Evolutionary conservation across 2,329 filamentous ascomycete species (phyloP), one percentile per base, ranked within the genome.

Genomic region (Phaeosphaeriaceae sp.): DNA sequence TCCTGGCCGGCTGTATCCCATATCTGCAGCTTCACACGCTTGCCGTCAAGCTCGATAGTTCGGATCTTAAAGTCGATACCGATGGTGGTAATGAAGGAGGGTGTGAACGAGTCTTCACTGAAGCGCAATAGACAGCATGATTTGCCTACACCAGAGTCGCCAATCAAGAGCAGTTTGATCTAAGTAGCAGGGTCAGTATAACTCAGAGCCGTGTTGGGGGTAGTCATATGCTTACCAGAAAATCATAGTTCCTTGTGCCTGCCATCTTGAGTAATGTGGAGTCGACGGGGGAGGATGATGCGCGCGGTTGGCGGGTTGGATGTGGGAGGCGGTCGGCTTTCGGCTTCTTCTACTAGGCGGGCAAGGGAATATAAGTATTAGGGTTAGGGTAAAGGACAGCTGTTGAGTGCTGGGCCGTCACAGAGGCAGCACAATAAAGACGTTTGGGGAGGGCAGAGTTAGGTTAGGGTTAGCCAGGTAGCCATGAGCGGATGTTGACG

Each of bases 11-110:
- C 94, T 20, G 94, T 99, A 73, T 99, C 94, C 94, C 94, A 99
- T 78, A 99, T 99, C 81, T 99, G 94, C 74, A 99, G 81, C 83
- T 99, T 99, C 69, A 99, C 94, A 57, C 93, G 86, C 85, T 99
- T 99, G 74, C 93, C 93, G 78, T 99, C 94, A 64, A 99, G 83
- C 80, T 99, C 94, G 79, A 99, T 99, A 60, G 94, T 99, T 63
- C 94, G 86, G 74, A 99, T 99, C 84, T 99, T 99, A 83, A 99
- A 99, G 80, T 99, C 94, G 81, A 99, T 97, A 65, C 94, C 94
- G 77, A 99, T 99, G 57, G 94, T 99, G 56, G 92, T 96, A 81
- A 97, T 97, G 83, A 96, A 97, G 66, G 91, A 96, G 35, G 92
- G 92, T 44, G 92, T 97, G 80, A 96, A 97, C 38, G 90, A 95